phyloP scores from a whole-genome alignment of 192 early-diverging fungal genomes.

The Paraglomus occultum region DNA sequence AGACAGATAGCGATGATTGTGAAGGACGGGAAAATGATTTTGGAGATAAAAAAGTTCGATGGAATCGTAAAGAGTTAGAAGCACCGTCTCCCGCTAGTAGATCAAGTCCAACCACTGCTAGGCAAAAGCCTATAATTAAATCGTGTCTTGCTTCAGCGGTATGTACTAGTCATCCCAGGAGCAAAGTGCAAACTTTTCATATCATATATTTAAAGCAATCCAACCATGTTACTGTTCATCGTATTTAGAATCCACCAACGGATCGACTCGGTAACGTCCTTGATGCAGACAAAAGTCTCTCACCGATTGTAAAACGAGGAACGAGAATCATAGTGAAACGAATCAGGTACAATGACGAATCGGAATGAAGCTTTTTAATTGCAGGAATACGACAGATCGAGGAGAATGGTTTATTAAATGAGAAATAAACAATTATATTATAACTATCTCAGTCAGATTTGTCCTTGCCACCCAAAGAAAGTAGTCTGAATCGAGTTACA shows the following conservation, averaged over 20 bases:
- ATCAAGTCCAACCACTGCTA: neutral
- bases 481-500: constrained; percentile 43
- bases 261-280: constrained; percentile 5
- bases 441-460: too few relatives aligned
- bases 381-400: too few relatives aligned
- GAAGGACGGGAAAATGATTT: too few relatives aligned
- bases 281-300: constrained; percentile 10
- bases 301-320: constrained; percentile 4
- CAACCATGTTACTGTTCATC: neutral
- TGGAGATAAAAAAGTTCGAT: too few relatives aligned
- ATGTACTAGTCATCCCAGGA: neutral
- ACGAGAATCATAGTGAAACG: constrained; percentile 1
- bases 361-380: too few relatives aligned
- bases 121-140: constrained; percentile 8
- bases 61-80: neutral
- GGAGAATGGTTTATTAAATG: too few relatives aligned
- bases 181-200: too few relatives aligned
- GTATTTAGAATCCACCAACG: neutral
- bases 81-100: neutral
- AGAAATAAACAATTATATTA: too few relatives aligned
- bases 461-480: constrained; percentile 24
- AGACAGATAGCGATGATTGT: too few relatives aligned
- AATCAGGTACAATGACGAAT: constrained; percentile 5
- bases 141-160: neutral
- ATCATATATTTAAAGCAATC: too few relatives aligned